These are phyloP conservation scores for Plasmodium gaboni DNA, from an alignment of 169 alveolate genomes.

Conservation along the genomic window DNA sequence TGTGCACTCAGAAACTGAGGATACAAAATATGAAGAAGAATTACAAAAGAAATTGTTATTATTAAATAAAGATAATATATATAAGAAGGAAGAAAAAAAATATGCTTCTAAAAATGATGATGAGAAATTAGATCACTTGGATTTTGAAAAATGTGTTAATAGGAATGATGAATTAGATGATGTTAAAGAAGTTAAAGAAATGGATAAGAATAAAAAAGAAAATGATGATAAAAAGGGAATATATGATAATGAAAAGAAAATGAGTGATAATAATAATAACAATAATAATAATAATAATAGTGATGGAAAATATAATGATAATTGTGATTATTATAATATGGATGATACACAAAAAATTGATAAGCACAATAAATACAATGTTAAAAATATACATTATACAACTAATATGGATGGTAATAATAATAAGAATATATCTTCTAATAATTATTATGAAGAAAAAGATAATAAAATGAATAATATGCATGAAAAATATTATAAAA, in stretches of 20 bases:
- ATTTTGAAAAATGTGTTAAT: neutral
- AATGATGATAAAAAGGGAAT: neutral
- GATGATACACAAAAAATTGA: too few species aligned
- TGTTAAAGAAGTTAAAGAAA: neutral
- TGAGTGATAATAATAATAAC: neutral
- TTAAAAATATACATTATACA: too few species aligned
- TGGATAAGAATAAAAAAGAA: neutral
- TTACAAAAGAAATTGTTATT: slow-evolving; percentile 42
- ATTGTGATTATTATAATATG: too few species aligned
- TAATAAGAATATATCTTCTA: neutral
- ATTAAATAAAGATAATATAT: slow-evolving; percentile 20
- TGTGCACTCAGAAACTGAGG: neutral
- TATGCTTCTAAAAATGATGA: too few species aligned
- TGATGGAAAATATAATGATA: too few species aligned
- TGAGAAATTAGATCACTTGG: too few species aligned
- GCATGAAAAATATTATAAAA: too few species aligned
- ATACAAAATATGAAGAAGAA: slow-evolving; percentile 19
- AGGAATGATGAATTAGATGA: neutral
- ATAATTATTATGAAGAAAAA: neutral
- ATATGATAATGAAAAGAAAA: neutral
- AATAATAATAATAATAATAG: too few species aligned
- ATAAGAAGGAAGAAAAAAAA: too few species aligned
- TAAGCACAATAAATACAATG: too few species aligned
- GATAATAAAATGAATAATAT: neutral
- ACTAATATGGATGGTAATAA: neutral